Conservation (phyloP, 2,329 filamentous ascomycete species). For the Aurifilum marmelostoma region DNA sequence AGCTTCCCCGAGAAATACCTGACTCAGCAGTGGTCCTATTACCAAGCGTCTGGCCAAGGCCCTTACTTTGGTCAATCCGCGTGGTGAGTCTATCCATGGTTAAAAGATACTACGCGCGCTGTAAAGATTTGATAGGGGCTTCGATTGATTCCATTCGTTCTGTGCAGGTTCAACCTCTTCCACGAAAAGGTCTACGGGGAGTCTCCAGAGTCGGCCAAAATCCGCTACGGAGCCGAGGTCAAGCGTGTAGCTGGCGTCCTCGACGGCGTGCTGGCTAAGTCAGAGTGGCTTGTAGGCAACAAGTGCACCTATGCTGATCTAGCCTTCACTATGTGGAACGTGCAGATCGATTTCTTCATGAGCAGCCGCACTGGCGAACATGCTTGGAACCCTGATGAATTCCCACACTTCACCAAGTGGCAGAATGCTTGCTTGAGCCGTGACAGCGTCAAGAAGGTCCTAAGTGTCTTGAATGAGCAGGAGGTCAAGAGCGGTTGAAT, state of each 20-base stretch:
- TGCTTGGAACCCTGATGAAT: slow-evolving; percentile 16
- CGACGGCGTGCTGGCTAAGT: neutral
- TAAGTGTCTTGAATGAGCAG: slow-evolving; percentile 13
- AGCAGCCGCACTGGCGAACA: slow-evolving; percentile 21
- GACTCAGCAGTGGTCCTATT: slow-evolving; percentile 44
- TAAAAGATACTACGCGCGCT: too few relatives aligned
- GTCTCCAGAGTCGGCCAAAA: slow-evolving; percentile 30
- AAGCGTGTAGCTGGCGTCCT: slow-evolving; percentile 6
- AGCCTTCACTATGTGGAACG: slow-evolving; percentile 22
- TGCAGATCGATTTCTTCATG: slow-evolving; percentile 16
- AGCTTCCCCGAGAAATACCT: slow-evolving; percentile 44
- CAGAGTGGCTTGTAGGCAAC: neutral
- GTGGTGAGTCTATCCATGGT: slow-evolving; percentile 41
- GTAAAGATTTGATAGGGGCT: too few relatives aligned
- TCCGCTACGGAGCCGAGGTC: slow-evolving; percentile 17
- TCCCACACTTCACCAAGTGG: slow-evolving; percentile 18
- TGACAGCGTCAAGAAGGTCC: slow-evolving; percentile 18
- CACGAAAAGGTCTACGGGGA: slow-evolving; percentile 14
- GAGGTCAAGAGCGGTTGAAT: slow-evolving; percentile 13
- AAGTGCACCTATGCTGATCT: slow-evolving; percentile 22
- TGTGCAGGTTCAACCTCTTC: slow-evolving; percentile 18
- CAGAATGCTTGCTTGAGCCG: slow-evolving; percentile 18
- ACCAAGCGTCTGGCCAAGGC: slow-evolving; percentile 46
- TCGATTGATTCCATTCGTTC: slow-evolving; percentile 7
- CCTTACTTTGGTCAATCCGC: slow-evolving; percentile 47